These are phyloP conservation scores for Rhizophora apiculata DNA, from an alignment of 345 rosid species.

Conservation along the genomic window DNA sequence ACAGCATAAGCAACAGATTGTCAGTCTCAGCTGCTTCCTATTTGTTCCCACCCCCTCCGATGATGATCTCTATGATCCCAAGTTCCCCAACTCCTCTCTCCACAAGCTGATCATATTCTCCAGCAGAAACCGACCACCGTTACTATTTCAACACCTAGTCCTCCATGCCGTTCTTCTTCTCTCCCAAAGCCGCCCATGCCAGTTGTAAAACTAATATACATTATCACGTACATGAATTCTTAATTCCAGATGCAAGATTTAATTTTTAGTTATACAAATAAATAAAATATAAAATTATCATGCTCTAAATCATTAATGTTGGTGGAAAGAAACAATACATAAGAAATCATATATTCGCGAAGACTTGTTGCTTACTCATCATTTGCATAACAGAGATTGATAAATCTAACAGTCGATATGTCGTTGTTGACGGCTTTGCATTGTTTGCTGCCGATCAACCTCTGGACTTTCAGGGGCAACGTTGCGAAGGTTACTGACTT, in stretches of 20 bases:
- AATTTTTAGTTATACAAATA: too few relatives aligned
- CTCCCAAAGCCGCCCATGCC: constrained; percentile 20
- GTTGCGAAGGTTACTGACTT: not conserved
- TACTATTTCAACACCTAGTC: not conserved
- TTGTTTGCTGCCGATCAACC: too few relatives aligned
- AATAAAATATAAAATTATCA: too few relatives aligned
- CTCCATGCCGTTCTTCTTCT: constrained; percentile 12
- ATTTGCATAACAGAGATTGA: constrained; percentile 4
- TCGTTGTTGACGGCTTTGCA: not conserved
- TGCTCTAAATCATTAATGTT: not conserved
- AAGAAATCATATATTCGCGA: not conserved
- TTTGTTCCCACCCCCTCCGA: too few relatives aligned
- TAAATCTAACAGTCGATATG: not conserved
- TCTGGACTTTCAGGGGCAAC: not conserved
- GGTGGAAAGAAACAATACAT: not conserved
- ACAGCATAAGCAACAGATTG: too few relatives aligned
- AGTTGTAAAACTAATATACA: constrained; percentile 20
- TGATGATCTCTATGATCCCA: not conserved
- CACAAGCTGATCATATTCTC: constrained; percentile 2
- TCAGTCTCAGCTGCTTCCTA: too few relatives aligned
- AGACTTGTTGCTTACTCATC: constrained; percentile 9
- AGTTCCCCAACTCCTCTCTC: not conserved
- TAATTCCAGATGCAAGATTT: too few relatives aligned
- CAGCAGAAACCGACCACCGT: not conserved
- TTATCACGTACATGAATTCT: too few relatives aligned